These are phyloP conservation scores for Blastobotrys attinorum DNA, from an alignment of 805 yeast genomes.

Conservation along the genomic window DNA sequence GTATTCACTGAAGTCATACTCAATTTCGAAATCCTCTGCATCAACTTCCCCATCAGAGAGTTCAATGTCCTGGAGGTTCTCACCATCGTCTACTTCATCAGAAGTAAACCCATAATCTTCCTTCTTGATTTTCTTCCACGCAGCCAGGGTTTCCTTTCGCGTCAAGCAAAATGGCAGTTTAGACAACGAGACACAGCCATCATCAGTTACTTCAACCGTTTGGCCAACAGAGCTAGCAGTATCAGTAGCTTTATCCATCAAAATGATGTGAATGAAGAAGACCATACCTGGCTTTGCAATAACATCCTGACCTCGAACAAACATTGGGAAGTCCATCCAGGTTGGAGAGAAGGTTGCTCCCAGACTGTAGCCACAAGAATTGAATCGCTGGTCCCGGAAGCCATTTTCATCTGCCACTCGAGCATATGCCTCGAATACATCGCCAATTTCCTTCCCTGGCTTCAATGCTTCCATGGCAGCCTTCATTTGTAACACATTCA, in stretches of 20 bases:
- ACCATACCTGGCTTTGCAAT: constrained; percentile 9
- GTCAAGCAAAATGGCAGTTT: constrained; percentile 8
- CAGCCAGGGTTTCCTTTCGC: constrained; percentile 6
- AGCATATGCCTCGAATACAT: constrained; percentile 9
- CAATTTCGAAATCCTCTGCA: constrained; percentile 9
- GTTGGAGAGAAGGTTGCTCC: constrained; percentile 10
- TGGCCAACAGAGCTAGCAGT: constrained; percentile 10
- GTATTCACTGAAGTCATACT: constrained; percentile 8
- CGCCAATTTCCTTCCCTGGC: constrained; percentile 7
- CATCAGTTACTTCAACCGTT: constrained; percentile 8
- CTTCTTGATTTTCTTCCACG: constrained; percentile 9
- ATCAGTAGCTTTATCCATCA: constrained; percentile 9
- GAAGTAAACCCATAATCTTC: constrained; percentile 7
- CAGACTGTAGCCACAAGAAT: constrained; percentile 8
- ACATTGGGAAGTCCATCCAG: constrained; percentile 11
- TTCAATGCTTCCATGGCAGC: constrained; percentile 7
- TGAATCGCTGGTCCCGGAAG: constrained; percentile 9
- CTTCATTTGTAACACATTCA: constrained; percentile 6
- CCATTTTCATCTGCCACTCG: constrained; percentile 8
- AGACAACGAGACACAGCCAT: constrained; percentile 7
- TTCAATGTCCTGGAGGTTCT: constrained; percentile 6
- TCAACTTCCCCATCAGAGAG: constrained; percentile 8
- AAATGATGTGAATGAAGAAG: constrained; percentile 7
- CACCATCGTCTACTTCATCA: constrained; percentile 10
- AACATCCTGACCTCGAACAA: constrained; percentile 9